These are phyloP conservation scores for Fusarium globosum DNA, from an alignment of 2,329 filamentous ascomycete genomes.

Conservation along the genomic window DNA sequence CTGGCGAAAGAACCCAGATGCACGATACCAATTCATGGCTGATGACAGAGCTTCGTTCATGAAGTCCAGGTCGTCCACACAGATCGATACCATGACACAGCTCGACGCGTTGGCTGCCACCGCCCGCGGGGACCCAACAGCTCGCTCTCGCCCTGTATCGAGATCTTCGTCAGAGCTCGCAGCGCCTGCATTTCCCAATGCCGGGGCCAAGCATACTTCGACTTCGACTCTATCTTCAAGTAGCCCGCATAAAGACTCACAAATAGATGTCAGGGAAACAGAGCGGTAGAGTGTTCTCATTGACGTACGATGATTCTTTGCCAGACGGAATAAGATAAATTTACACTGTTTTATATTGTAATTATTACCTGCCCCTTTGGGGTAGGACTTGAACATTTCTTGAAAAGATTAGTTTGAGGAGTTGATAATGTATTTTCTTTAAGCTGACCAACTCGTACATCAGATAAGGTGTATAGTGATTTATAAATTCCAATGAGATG, in stretches of 20 bases:
- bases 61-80: slow-evolving; percentile 81
- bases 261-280: slow-evolving; percentile 6
- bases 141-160: slow-evolving; percentile 9
- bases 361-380: background rate
- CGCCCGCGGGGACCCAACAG: slow-evolving; percentile 75
- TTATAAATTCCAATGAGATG: background rate
- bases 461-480: too few species aligned
- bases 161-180: slow-evolving; percentile 18
- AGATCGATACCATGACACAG: slow-evolving; percentile 80
- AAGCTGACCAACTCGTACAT: background rate
- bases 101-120: slow-evolving; percentile 92
- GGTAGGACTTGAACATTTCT: too few species aligned
- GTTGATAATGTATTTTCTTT: background rate
- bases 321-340: background rate
- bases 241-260: slow-evolving; percentile 16
- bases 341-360: background rate
- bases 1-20: slow-evolving; percentile 94
- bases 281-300: background rate
- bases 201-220: background rate
- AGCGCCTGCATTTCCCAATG: background rate
- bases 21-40: slow-evolving; percentile 93
- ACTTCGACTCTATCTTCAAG: slow-evolving; percentile 12
- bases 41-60: slow-evolving; percentile 97
- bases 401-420: background rate
- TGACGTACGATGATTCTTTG: too few species aligned